These are phyloP conservation scores for Nicotiana undulata DNA, from an alignment of 257 asterid species.

Conservation along the genomic window DNA sequence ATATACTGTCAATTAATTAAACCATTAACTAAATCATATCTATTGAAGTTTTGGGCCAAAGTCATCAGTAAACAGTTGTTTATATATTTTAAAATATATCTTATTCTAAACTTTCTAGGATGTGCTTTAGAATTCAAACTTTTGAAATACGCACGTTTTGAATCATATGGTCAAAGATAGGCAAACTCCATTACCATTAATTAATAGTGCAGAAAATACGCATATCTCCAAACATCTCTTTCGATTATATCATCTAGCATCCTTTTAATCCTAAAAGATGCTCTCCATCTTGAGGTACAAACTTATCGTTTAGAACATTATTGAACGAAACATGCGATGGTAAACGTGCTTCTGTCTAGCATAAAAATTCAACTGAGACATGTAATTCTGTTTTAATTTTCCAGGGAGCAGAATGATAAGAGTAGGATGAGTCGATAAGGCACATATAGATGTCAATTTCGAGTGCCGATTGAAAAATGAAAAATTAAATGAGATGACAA, in stretches of 20 bases:
- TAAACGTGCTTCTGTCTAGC: not conserved
- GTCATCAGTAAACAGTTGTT: not conserved
- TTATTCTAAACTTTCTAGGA: not conserved
- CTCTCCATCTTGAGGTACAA: not conserved
- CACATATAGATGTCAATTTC: not conserved
- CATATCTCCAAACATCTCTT: not conserved
- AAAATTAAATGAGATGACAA: not conserved
- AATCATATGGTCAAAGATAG: not conserved
- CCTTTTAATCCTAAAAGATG: not conserved
- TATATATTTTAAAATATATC: not conserved
- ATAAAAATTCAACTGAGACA: not conserved
- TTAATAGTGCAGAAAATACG: not conserved
- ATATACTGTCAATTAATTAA: not conserved
- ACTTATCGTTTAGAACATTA: not conserved
- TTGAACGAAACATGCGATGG: not conserved
- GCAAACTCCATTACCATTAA: not conserved
- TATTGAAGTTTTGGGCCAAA: not conserved
- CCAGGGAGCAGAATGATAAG: not conserved
- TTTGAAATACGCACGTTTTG: not conserved
- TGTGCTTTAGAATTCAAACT: not conserved
- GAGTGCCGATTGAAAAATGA: not conserved
- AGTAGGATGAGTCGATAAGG: not conserved
- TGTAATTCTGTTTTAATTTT: not conserved
- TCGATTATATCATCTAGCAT: not conserved
- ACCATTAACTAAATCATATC: not conserved